A percentile compares a stretch with the other conserved stretches of the same genome.
These are phyloP conservation scores for Euphorbia schlechtendalii DNA, from an alignment of 441 rosid species.

Conservation along the genomic window DNA sequence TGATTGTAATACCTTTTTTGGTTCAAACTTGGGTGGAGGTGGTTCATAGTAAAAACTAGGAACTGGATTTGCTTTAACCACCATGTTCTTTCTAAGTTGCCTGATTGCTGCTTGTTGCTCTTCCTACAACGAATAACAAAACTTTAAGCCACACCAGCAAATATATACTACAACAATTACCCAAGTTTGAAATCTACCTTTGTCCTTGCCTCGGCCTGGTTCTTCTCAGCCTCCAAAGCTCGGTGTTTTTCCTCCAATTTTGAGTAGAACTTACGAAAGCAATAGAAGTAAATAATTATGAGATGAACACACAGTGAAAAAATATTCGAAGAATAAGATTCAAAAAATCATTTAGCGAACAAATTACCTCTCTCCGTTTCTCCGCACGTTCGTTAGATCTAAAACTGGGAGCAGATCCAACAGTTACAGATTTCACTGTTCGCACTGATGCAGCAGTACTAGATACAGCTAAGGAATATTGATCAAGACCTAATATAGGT, in stretches of 20 bases:
- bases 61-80: slow-evolving; percentile 81
- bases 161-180: background rate
- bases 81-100: slow-evolving; percentile 83
- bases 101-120: slow-evolving; percentile 93
- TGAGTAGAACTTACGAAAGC: slow-evolving; percentile 40
- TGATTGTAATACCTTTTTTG: slow-evolving; percentile 60
- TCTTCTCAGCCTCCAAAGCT: slow-evolving; percentile 71
- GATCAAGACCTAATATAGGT: background rate
- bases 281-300: slow-evolving; percentile 14
- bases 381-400: slow-evolving; percentile 71
- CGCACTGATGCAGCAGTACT: slow-evolving; percentile 65
- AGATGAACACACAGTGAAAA: slow-evolving; percentile 3
- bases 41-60: slow-evolving; percentile 89
- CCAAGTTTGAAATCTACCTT: slow-evolving; percentile 37
- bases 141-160: slow-evolving; percentile 2
- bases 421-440: slow-evolving; percentile 57
- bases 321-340: background rate
- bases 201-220: slow-evolving; percentile 64
- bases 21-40: slow-evolving; percentile 78
- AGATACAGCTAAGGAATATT: slow-evolving; percentile 42
- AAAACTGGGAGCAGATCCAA: slow-evolving; percentile 83
- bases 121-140: slow-evolving; percentile 43
- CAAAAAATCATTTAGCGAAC: slow-evolving; percentile 6
- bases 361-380: slow-evolving; percentile 72
- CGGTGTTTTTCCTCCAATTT: slow-evolving; percentile 82